Evolutionary conservation across 1,284 basidiomycete genomes (phyloP).

Genomic region (Melampsora americana): DNA sequence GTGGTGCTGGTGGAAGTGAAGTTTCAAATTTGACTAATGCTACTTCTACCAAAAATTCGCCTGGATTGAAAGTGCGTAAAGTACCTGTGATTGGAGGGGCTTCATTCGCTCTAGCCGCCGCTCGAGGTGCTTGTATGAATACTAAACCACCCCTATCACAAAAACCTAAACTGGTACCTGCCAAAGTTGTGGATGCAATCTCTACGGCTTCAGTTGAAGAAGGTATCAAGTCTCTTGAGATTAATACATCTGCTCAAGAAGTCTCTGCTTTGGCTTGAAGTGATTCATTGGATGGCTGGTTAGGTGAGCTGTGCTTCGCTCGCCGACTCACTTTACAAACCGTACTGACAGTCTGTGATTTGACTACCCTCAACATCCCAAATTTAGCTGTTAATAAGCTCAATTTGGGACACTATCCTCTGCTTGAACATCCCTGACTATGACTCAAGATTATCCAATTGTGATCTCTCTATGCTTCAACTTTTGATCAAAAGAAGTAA

Average conservation of each 20-base stretch:
- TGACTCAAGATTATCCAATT: not conserved
- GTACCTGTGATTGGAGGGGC: conserved; percentile 7
- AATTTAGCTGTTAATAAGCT: too few relatives aligned
- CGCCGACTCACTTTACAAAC: too few relatives aligned
- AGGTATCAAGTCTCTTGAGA: conserved; percentile 5
- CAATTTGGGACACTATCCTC: too few relatives aligned
- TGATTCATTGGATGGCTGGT: not conserved
- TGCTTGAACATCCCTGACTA: too few relatives aligned
- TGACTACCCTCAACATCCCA: too few relatives aligned
- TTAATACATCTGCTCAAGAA: not conserved
- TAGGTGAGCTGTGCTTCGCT: not conserved
- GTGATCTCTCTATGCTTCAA: too few relatives aligned
- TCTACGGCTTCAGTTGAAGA: not conserved
- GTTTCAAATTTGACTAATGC: not conserved
- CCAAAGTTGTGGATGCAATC: not conserved
- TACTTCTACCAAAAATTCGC: not conserved
- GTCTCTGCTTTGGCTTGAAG: not conserved
- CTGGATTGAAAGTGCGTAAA: conserved; percentile 15
- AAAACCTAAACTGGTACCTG: not conserved
- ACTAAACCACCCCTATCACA: not conserved
- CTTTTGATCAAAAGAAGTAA: too few relatives aligned
- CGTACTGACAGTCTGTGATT: too few relatives aligned
- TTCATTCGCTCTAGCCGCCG: conserved; percentile 48
- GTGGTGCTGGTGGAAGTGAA: conserved; percentile 7
- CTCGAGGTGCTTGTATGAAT: conserved; percentile 43